Evolutionary conservation across 2,329 filamentous ascomycete species (phyloP), one percentile per base, ranked within the genome.

Genomic region (Cadophora sp.): DNA sequence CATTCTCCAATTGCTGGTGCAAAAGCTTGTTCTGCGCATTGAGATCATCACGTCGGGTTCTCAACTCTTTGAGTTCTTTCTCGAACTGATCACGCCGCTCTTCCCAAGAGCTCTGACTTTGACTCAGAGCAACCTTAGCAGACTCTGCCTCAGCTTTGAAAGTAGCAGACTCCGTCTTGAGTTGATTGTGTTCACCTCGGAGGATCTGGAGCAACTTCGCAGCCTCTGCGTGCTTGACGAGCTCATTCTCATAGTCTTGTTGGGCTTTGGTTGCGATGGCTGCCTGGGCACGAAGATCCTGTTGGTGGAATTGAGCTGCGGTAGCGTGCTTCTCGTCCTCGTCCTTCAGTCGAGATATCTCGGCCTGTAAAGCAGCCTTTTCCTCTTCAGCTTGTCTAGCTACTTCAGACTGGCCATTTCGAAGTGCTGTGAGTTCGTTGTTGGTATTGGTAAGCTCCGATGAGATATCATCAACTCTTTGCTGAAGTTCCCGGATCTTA

Each of bases 171-270:
- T 97, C 88, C 0, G 92, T 91, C 81, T 93, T 94, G 69, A 98
- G 81, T 73, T 92, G 84, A 76, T 97, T 96, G 79, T 92, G 87
- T 72, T 98, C 93, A 4, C 85, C 84, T 62, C 96, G 92, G 60
- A 97, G 84, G 64, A 85, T 85, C 73, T 97, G 93, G 16, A 97
- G 84, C 43, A 89, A 87, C 80, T 94, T 94, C 14, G 95, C 93
- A n/a, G 95, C 96, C 73, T 97, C 93, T 1, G 94, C 95, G 80
- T 99, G 96, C 82, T 96, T 97, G 75, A 97, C 87, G 12, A 99
- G 86, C 79, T 99, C 96, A 71, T 90, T 90, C 79, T 99, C 97
- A 77, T 99, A 99, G 73, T 96, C 94, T 77, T 97, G 91, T 78
- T 99, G 96, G 3, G 96, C 94, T 79, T 93, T 92, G 64, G 93